Conservation (phyloP, 1,284 basidiomycete genomes). For the Puccinia novopanici region DNA sequence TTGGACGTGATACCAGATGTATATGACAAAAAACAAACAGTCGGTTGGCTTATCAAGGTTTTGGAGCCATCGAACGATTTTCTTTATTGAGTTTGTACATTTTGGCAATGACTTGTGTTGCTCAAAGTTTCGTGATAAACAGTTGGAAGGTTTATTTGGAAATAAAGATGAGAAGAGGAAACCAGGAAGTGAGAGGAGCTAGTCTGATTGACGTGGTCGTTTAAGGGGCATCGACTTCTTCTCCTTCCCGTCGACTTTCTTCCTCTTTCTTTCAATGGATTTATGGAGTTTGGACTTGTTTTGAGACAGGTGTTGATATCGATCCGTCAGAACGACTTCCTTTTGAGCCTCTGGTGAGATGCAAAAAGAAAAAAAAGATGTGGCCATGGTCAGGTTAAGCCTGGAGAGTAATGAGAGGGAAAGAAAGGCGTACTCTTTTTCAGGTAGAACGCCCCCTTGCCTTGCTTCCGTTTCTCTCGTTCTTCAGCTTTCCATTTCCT, state of each 20-base stretch:
- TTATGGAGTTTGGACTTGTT: conserved; percentile 43
- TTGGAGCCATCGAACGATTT: too few relatives aligned
- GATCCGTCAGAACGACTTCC: conserved; percentile 38
- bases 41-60: too few relatives aligned
- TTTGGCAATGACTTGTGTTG: too few relatives aligned
- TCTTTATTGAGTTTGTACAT: too few relatives aligned
- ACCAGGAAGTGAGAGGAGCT: not conserved
- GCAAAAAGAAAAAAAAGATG: not conserved
- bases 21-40: too few relatives aligned
- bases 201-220: conserved; percentile 3
- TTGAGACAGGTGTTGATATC: conserved; percentile 40
- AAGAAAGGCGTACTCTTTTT: conserved; percentile 25
- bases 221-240: conserved; percentile 47
- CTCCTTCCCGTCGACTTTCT: conserved; percentile 41
- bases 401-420: not conserved
- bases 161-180: not conserved
- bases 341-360: conserved; percentile 40
- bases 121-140: too few relatives aligned
- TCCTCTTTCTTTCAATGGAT: conserved; percentile 35
- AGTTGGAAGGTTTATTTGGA: too few relatives aligned
- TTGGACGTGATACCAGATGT: too few relatives aligned
- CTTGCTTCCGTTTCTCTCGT: conserved; percentile 34
- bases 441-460: conserved; percentile 40
- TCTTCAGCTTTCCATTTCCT: conserved; percentile 36
- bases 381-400: not conserved